These are phyloP conservation scores for Coemansia sp. DNA, from an alignment of 192 early-diverging fungal genomes.

Conservation along the genomic window DNA sequence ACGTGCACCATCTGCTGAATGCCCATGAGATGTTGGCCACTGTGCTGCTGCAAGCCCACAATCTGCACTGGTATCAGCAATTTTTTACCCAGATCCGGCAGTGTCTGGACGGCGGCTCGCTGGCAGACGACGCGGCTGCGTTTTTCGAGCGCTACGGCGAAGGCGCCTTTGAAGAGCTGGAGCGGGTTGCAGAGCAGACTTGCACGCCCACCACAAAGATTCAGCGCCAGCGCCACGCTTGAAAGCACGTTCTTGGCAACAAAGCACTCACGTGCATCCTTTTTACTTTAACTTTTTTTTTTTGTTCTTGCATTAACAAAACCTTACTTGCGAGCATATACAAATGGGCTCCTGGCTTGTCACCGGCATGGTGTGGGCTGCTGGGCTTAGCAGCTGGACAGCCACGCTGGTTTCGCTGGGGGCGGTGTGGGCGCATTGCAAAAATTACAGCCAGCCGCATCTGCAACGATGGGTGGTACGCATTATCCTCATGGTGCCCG, in stretches of 20 bases:
- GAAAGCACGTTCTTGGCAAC: slow-evolving; percentile 4
- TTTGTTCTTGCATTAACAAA: slow-evolving; percentile 2
- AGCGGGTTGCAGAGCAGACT: slow-evolving; percentile 24
- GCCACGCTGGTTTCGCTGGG: slow-evolving; percentile 49
- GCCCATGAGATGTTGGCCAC: slow-evolving; percentile 77
- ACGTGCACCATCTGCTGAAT: slow-evolving; percentile 69
- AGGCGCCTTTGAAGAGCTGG: slow-evolving; percentile 36
- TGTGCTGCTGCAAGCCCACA: slow-evolving; percentile 67
- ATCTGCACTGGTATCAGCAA: slow-evolving; percentile 41
- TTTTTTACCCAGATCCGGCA: slow-evolving; percentile 44
- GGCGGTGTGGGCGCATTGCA: slow-evolving; percentile 54
- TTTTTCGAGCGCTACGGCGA: slow-evolving; percentile 32
- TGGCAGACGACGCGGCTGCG: slow-evolving; percentile 20
- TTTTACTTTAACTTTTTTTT: neutral
- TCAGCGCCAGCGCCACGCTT: slow-evolving; percentile 39
- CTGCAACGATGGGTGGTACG: slow-evolving; percentile 69
- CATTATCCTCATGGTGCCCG: slow-evolving; percentile 72
- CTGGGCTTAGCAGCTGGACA: slow-evolving; percentile 44
- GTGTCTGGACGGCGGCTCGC: slow-evolving; percentile 32
- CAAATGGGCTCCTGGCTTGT: slow-evolving; percentile 33
- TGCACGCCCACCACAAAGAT: slow-evolving; percentile 49
- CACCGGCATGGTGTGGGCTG: slow-evolving; percentile 40
- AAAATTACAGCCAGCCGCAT: slow-evolving; percentile 53
- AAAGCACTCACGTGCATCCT: neutral
- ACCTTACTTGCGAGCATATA: slow-evolving; percentile 4